Evolutionary conservation across 2,329 filamentous ascomycete genomes (phyloP).

Genomic region (Ascochyta viciae-villosae): DNA sequence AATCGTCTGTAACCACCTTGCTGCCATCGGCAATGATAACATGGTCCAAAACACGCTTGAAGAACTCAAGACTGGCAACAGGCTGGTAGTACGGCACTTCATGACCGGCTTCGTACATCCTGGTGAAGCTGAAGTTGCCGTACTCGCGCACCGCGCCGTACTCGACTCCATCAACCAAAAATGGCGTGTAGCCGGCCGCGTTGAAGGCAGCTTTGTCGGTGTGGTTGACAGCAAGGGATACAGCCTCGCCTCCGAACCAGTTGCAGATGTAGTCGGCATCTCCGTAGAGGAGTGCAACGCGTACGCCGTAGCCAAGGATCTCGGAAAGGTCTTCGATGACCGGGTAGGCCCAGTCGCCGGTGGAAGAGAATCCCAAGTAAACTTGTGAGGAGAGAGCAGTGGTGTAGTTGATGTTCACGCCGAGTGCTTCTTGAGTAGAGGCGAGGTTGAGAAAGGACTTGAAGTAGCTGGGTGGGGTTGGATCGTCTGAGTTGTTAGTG

Average conservation of each 20-base stretch:
- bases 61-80: conserved; percentile 38
- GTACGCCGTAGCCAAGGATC: conserved; percentile 62
- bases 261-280: conserved; percentile 67
- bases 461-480: conserved; percentile 61
- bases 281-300: conserved; percentile 63
- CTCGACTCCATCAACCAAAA: conserved; percentile 51
- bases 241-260: conserved; percentile 76
- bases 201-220: conserved; percentile 61
- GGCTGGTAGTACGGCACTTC: conserved; percentile 55
- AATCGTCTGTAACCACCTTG: conserved; percentile 34
- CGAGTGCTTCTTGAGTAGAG: conserved; percentile 58
- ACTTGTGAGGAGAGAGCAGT: conserved; percentile 46
- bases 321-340: conserved; percentile 57
- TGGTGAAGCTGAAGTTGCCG: conserved; percentile 51
- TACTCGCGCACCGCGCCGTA: conserved; percentile 52
- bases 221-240: conserved; percentile 66
- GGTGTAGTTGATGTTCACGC: conserved; percentile 64
- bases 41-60: conserved; percentile 38
- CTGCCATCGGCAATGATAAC: conserved; percentile 41
- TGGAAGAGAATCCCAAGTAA: conserved; percentile 54
- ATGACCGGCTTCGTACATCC: conserved; percentile 51
- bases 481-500: conserved; percentile 48
- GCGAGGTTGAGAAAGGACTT: conserved; percentile 60
- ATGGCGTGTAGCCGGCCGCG: conserved; percentile 74
- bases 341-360: conserved; percentile 56